These are phyloP conservation scores for Penicillium ochrochloron DNA, from an alignment of 495 filamentous ascomycete species.

Conservation along the genomic window DNA sequence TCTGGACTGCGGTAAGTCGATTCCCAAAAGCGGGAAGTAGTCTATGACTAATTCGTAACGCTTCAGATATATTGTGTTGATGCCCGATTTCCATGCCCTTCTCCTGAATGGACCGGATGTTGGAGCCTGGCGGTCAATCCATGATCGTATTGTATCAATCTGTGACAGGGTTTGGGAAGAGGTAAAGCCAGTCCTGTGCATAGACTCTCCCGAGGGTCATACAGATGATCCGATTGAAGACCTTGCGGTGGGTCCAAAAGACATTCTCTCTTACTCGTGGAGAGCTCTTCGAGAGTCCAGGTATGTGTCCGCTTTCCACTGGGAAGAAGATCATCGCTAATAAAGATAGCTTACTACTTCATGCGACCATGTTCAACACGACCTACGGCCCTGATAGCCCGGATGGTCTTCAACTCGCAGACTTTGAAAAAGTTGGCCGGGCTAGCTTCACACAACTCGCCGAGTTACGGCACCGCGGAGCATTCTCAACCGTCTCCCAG, in stretches of 20 bases:
- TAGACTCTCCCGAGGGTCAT: slow-evolving; percentile 90
- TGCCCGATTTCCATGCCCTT: slow-evolving; percentile 42
- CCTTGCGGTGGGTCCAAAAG: slow-evolving; percentile 72
- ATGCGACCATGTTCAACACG: slow-evolving; percentile 44
- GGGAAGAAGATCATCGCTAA: slow-evolving; percentile 15
- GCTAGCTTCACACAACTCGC: slow-evolving; percentile 81
- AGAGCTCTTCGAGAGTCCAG: slow-evolving; percentile 89
- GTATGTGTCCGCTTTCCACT: slow-evolving; percentile 41
- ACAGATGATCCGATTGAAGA: slow-evolving; percentile 74
- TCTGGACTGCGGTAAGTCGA: slow-evolving; percentile 61
- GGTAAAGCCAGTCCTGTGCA: slow-evolving; percentile 77
- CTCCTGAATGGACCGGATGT: slow-evolving; percentile 29
- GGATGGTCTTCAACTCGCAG: slow-evolving; percentile 37
- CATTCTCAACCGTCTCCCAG: slow-evolving; percentile 89
- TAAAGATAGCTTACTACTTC: slow-evolving; percentile 60
- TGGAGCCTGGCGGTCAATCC: slow-evolving; percentile 46
- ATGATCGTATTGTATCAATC: slow-evolving; percentile 58
- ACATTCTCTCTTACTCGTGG: slow-evolving; percentile 90
- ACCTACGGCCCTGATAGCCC: slow-evolving; percentile 43
- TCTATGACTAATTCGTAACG: neutral
- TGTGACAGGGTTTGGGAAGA: slow-evolving; percentile 72
- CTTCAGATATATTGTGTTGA: slow-evolving; percentile 49
- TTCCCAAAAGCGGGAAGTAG: neutral
- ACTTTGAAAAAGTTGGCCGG: slow-evolving; percentile 61
- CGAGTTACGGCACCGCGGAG: slow-evolving; percentile 84